Evolutionary conservation across 1,139 yeast species (phyloP).

Genomic region (Debaryomyces coudertii): DNA sequence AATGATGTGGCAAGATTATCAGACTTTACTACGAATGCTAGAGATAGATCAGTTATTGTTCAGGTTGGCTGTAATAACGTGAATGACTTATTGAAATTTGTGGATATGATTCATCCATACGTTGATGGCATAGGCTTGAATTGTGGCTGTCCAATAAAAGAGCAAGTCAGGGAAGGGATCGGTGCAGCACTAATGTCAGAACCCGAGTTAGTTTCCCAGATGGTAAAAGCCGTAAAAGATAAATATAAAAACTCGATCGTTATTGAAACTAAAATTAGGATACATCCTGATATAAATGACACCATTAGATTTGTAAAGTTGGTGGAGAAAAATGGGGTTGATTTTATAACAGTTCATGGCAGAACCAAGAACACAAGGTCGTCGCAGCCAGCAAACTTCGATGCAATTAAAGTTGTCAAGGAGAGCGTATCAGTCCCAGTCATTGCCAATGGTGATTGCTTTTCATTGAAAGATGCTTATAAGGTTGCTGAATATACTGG

Average conservation of each 20-base stretch:
- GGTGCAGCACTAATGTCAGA: conserved; percentile 94
- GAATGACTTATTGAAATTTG: conserved; percentile 79
- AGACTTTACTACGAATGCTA: conserved; percentile 78
- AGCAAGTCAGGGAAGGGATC: conserved; percentile 92
- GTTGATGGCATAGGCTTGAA: conserved; percentile 94
- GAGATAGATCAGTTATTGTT: conserved; percentile 74
- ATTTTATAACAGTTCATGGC: conserved; percentile 93
- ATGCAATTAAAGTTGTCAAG: conserved; percentile 73
- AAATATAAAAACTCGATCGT: conserved; percentile 71
- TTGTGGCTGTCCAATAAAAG: conserved; percentile 97
- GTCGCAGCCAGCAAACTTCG: conserved; percentile 78
- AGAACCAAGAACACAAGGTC: conserved; percentile 84
- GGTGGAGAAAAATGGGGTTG: conserved; percentile 88
- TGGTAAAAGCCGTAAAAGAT: conserved; percentile 82
- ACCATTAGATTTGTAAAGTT: conserved; percentile 72
- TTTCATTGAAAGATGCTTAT: conserved; percentile 62
- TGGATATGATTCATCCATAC: conserved; percentile 84
- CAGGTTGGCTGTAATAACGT: conserved; percentile 93
- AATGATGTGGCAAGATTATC: conserved; percentile 77
- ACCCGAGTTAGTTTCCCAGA: conserved; percentile 75
- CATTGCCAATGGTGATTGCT: conserved; percentile 95
- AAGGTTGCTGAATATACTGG: conserved; percentile 67
- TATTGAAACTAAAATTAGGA: conserved; percentile 88
- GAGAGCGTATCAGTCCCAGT: conserved; percentile 72
- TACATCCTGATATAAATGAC: conserved; percentile 72